Conservation (phyloP, 1,284 basidiomycete species). For the Porogramme epimiltina region DNA sequence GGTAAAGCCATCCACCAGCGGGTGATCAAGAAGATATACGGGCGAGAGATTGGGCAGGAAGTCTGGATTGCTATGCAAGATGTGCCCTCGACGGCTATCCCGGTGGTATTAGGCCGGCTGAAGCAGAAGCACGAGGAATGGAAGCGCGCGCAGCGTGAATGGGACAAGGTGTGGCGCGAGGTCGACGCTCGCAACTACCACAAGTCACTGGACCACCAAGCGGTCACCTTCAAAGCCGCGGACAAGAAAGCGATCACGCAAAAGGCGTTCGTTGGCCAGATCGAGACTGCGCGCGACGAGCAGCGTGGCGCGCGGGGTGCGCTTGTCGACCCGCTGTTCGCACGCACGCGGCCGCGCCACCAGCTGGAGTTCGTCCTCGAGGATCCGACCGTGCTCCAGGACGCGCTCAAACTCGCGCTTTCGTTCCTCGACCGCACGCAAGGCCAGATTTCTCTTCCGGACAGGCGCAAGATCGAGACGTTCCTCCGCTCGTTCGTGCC, state of each 20-base stretch:
- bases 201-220: slow-evolving; percentile 94
- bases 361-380: slow-evolving; percentile 84
- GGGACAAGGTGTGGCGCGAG: slow-evolving; percentile 99
- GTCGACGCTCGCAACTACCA: slow-evolving; percentile 93
- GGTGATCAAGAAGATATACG: slow-evolving; percentile 97
- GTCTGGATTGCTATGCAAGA: slow-evolving; percentile 94
- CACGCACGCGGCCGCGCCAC: slow-evolving; percentile 69
- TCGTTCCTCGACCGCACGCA: slow-evolving; percentile 91
- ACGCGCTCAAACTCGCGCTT: slow-evolving; percentile 86
- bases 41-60: slow-evolving; percentile 83
- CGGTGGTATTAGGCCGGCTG: slow-evolving; percentile 88
- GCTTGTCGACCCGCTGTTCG: slow-evolving; percentile 76
- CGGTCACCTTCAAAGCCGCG: slow-evolving; percentile 85
- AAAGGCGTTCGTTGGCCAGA: slow-evolving; percentile 87
- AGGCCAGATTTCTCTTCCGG: slow-evolving; percentile 69
- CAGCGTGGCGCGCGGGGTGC: slow-evolving; percentile 80
- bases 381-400: slow-evolving; percentile 81
- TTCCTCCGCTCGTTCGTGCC: slow-evolving; percentile 83
- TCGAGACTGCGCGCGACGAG: slow-evolving; percentile 87
- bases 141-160: slow-evolving; percentile 98
- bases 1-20: slow-evolving; percentile 93
- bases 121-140: slow-evolving; percentile 99
- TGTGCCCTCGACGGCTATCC: slow-evolving; percentile 89
- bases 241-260: slow-evolving; percentile 91
- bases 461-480: slow-evolving; percentile 82